phyloP scores from a whole-genome alignment of 192 early-diverging fungal species.

The Lunasporangiospora selenospora region DNA sequence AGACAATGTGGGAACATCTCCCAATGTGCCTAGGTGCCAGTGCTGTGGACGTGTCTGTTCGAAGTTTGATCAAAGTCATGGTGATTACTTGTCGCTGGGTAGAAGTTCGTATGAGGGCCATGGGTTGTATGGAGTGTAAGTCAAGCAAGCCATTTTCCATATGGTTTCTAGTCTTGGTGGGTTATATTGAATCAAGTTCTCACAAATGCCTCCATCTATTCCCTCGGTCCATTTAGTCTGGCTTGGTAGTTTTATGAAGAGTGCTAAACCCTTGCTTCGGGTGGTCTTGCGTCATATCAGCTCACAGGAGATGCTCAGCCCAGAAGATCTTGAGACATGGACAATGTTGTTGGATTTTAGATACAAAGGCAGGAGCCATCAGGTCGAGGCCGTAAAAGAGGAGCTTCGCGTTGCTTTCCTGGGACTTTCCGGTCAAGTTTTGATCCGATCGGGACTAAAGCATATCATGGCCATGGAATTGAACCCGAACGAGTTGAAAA shows the following conservation, averaged over 20 bases:
- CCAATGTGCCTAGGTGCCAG: slow-evolving; percentile 9
- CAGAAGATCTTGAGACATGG: slow-evolving; percentile 39
- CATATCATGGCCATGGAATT: slow-evolving; percentile 37
- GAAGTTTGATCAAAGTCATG: slow-evolving; percentile 43
- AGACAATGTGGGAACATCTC: slow-evolving; percentile 34
- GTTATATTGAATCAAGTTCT: too few species aligned
- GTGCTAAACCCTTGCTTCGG: slow-evolving; percentile 29
- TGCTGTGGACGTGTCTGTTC: slow-evolving; percentile 19
- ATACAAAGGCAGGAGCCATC: slow-evolving; percentile 34
- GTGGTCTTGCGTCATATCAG: slow-evolving; percentile 28
- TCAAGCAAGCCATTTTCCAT: too few species aligned
- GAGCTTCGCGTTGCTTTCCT: slow-evolving; percentile 29
- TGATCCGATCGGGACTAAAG: slow-evolving; percentile 26
- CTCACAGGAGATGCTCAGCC: slow-evolving; percentile 14
- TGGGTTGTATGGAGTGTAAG: slow-evolving; percentile 45
- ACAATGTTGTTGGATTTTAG: slow-evolving; percentile 34
- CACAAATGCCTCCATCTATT: too few species aligned
- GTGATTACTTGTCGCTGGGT: slow-evolving; percentile 41
- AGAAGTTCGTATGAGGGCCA: slow-evolving; percentile 38
- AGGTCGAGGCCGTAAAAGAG: slow-evolving; percentile 41
- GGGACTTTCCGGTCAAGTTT: slow-evolving; percentile 17
- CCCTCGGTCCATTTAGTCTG: slow-evolving; percentile 45
- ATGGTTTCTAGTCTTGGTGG: too few species aligned
- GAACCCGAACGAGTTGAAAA: slow-evolving; percentile 45
- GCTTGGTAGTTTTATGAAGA: slow-evolving; percentile 36